Base-by-base conservation (phyloP, 805 yeast genomes). In the Ogataea kodamae region DNA sequence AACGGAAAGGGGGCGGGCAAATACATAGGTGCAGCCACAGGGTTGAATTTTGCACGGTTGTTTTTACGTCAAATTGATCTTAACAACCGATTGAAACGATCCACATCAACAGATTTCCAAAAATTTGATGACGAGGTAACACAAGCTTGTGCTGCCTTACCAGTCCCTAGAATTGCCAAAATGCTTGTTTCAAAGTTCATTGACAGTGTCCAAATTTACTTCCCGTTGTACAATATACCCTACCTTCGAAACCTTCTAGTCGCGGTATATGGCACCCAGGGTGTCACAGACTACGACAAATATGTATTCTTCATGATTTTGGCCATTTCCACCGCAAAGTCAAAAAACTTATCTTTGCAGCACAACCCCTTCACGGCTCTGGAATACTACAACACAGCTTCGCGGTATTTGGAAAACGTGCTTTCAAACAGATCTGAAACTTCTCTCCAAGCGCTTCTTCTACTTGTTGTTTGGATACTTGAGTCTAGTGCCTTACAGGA, bases 21-120 rank as follows among this genome's bases (percentile, higher is more conserved):
- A 25, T 48, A 48, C 19, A 46, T 48, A 3, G 52, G 52, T 4
- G 55, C 55, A n/a, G 55, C 54, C 17, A 49, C 55, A 5, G 55
- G 55, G 9, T 37, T 49, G 10, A 49, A 48, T 19, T 50, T 50
- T 36, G 52, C 50, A 9, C 40, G 44, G 13, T 27, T 42, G 2
- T 48, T 50, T 18, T 31, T 49, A 13, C 45, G 45, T 18, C 49
- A 48, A 25, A 42, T 50, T 5, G 37, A 50, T 12, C 15, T 50
- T 15, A 46, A 39, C 13, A 46, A 35, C 14, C 40, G 36, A 10
- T 30, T 47, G 13, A 33, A 39, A 11, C 44, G 36, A 6, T 26
- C 35, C 11, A 33, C 33, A 5, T 16, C 28, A 3, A 20, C 30
- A 3, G 45, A 39, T 2, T 25, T 49, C 14, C 48, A 46, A 5